Evolutionary conservation across 2,329 filamentous ascomycete genomes (phyloP).

Genomic region (Sporothrix brunneoviolacea): DNA sequence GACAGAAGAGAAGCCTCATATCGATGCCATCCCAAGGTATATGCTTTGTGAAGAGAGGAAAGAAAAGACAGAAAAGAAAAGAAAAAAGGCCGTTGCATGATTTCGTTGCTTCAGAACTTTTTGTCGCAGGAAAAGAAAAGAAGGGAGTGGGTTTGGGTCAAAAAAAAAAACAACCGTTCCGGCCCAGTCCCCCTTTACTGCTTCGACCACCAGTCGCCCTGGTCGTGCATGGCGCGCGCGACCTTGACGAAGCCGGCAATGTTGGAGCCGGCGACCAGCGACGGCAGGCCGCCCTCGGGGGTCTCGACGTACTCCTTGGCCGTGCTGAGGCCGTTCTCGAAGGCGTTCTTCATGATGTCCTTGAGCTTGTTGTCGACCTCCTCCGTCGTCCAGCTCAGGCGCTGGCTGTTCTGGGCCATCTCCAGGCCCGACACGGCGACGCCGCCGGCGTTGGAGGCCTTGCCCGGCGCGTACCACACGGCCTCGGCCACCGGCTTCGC

Average conservation of each 20-base stretch:
- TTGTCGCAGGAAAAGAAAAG: too few relatives aligned
- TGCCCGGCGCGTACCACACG: slow-evolving; percentile 95
- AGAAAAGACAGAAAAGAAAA: background rate
- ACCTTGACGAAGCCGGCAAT: slow-evolving; percentile 99
- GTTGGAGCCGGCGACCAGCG: slow-evolving; percentile 87
- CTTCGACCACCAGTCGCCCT: slow-evolving; percentile 80
- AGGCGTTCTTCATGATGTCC: slow-evolving; percentile 90
- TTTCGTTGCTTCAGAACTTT: too few relatives aligned
- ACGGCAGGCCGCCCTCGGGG: slow-evolving; percentile 77
- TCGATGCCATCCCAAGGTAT: slow-evolving; percentile 3
- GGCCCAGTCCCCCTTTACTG: slow-evolving; percentile 14
- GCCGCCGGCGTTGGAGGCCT: slow-evolving; percentile 96
- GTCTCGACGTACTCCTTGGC: slow-evolving; percentile 80
- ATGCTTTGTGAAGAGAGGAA: background rate
- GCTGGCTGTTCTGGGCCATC: slow-evolving; percentile 95
- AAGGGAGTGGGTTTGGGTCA: too few relatives aligned
- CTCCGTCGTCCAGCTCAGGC: slow-evolving; percentile 77
- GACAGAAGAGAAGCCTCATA: too few relatives aligned
- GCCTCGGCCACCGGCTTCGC: slow-evolving; percentile 56
- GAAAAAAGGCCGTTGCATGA: too few relatives aligned
- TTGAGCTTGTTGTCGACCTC: slow-evolving; percentile 89
- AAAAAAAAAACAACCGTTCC: background rate
- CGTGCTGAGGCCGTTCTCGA: slow-evolving; percentile 80
- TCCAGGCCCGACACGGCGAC: slow-evolving; percentile 95
- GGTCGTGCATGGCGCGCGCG: slow-evolving; percentile 85